Evolutionary conservation across 768 basidiomycete genomes (phyloP).

Genomic region (Tylopilus intermedius): DNA sequence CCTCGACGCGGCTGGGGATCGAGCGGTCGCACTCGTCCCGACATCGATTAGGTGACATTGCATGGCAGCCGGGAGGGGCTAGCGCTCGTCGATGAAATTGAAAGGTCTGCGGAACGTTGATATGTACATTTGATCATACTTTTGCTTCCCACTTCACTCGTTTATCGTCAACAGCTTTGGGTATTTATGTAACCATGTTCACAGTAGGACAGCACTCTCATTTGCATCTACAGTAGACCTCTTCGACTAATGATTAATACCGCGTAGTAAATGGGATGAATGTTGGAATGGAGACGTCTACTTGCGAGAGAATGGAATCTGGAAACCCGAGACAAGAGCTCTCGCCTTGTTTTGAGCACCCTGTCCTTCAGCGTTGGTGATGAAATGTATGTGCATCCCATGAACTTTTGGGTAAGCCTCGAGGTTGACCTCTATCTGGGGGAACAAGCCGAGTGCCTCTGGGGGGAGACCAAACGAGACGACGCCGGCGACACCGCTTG

Average conservation of each 20-base stretch:
- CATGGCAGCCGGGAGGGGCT: conserved; percentile 42
- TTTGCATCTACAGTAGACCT: conserved; percentile 26
- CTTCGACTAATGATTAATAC: conserved; percentile 23
- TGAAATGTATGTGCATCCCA: conserved; percentile 93
- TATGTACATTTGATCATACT: conserved; percentile 8
- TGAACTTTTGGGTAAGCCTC: conserved; percentile 82
- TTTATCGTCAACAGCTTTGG: conserved; percentile 9
- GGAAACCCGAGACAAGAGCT: conserved; percentile 84
- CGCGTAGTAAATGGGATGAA: conserved; percentile 6
- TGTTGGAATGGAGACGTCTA: conserved; percentile 11
- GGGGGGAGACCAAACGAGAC: conserved; percentile 86
- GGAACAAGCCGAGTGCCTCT: conserved; percentile 84
- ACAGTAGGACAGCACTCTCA: conserved; percentile 25
- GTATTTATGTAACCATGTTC: conserved; percentile 19
- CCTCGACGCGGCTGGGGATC: conserved; percentile 28
- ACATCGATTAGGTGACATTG: conserved; percentile 58
- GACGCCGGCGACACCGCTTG: conserved; percentile 79
- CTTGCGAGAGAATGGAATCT: conserved; percentile 74
- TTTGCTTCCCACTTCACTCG: conserved; percentile 14
- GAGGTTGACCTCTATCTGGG: conserved; percentile 91
- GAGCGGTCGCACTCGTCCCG: conserved; percentile 39
- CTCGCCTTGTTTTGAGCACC: conserved; percentile 89
- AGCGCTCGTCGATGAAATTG: conserved; percentile 23
- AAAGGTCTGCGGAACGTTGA: conserved; percentile 2
- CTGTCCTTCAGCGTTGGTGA: conserved; percentile 82